Conservation (phyloP, 2,329 filamentous ascomycete species). For the Dothistroma septosporum region DNA sequence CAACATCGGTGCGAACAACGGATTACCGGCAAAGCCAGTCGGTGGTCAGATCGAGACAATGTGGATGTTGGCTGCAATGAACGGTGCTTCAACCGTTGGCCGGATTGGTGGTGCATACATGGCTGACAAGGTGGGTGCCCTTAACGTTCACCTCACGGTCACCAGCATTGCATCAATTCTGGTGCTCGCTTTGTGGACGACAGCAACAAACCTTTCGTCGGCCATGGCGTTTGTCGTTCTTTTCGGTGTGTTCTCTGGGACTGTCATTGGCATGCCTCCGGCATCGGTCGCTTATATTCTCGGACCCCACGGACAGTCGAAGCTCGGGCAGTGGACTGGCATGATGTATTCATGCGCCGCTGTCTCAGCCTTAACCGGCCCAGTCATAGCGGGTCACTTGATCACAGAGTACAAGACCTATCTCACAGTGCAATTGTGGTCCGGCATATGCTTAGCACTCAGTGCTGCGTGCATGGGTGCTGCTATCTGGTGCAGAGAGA, state of each 20-base stretch:
- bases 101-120: conserved; percentile 45
- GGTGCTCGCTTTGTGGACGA: conserved; percentile 43
- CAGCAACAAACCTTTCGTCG: conserved; percentile 35
- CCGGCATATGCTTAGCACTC: conserved; percentile 41
- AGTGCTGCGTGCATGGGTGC: conserved; percentile 41
- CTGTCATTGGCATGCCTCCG: conserved; percentile 49
- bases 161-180: conserved; percentile 43
- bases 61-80: conserved; percentile 50
- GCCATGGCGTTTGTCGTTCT: conserved; percentile 48
- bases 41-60: conserved; percentile 43
- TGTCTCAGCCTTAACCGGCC: conserved; percentile 44
- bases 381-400: conserved; percentile 46
- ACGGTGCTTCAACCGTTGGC: conserved; percentile 46
- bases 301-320: conserved; percentile 34
- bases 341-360: conserved; percentile 51
- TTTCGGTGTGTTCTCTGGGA: conserved; percentile 48
- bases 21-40: conserved; percentile 19
- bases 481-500: conserved; percentile 20
- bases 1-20: conserved; percentile 16
- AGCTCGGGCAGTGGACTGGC: conserved; percentile 50
- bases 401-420: conserved; percentile 41
- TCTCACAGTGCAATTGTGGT: conserved; percentile 47
- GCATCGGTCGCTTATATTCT: conserved; percentile 48
- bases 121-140: conserved; percentile 43
- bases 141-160: conserved; percentile 45